Base-by-base conservation (phyloP, 2,329 filamentous ascomycete genomes). In the Neodidymelliopsis sp. region DNA sequence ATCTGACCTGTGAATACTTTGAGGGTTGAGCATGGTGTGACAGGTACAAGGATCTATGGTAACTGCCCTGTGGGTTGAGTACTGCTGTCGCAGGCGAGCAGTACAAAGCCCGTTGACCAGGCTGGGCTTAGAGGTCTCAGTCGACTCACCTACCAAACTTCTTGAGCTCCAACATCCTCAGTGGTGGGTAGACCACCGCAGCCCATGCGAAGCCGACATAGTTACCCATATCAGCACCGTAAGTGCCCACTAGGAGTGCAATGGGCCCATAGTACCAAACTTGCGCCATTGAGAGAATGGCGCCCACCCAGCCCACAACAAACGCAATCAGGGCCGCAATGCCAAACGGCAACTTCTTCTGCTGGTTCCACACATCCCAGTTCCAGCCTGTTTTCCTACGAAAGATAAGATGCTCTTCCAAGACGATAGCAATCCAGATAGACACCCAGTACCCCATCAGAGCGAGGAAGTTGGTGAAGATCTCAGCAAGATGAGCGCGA, bases 401-500 rank as follows among this genome's bases (percentile, higher is more conserved):
- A 67, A 89, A 89, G 37, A 89, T 74, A 15, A 85, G 66, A 37
- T 85, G 80, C 62, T 89, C 86, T 61, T 84, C 78, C 2, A 85
- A 68, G 2, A 82, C 74, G 35, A 89, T 86, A 2, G 80, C 79
- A 15, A 87, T 77, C 83, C 84, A 87, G 33, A 87, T 82, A 11
- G 79, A 79, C 12, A 87, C 79, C 85, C 84, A 89, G 69, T 88
- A 89, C 2, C 86, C 86, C 82, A 89, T 88, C 16, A 89, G 72
- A 0, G 84, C 84, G 4, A 89, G 76, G 66, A 89, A 88, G 64
- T 88, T 88, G 9, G 82, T 84, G 65, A 89, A 87, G 49, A 89
- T 86, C 19, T 78, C 78, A 0, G 84, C 81, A 2, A 89, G 77
- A 56, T 84, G 71, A 18, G 79, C 77, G 11, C 84, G 79, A 0